Base-by-base conservation (phyloP, 495 filamentous ascomycete genomes). In the Tuber brumale region DNA sequence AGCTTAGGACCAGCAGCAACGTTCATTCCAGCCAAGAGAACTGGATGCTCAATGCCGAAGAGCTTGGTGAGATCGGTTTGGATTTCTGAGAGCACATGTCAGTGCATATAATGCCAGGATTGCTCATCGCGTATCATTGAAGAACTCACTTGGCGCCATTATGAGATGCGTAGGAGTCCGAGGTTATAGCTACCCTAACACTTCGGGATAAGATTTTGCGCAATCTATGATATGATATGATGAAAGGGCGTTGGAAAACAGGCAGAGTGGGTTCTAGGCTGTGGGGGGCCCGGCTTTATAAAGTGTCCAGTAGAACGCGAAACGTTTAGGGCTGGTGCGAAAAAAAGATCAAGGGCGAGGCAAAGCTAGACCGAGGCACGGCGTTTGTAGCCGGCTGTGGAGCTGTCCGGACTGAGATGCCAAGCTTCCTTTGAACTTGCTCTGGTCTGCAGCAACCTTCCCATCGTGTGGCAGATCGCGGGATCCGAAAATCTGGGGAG, bases 11-110 rank as follows among this genome's bases (percentile, higher is more conserved):
- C 95, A 71, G 95, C 96, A 71, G 95, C 96, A 76, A 98, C 96
- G 88, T 98, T 98, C 95, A 99, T 99, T 82, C 95, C 95, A 79
- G 95, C 95, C 77, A 98, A 91, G 82, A 98, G 87, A 83, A 99
- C 87, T 44, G 95, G 95, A 86, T 98, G 95, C 82, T 97, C 94
- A 88, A 99, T 97, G 88, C 92, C 92, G 85, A 98, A 91, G 79
- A 97, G 92, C 88, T 96, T 94, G 80, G 95, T 99, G 83, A 94
- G 86, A 72, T 92, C 89, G 46, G 95, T 98, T 71, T 76, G 78
- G 27, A 80, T 80, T 80, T 76, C 78, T 80, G 23, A 48, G n/a
- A 70, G 27, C 23, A 70, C 35, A 14, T 23, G 73, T 80, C 35
- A 80, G 51, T 10, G 21, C 70, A 8, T 57, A 42, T 39, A 12